These are phyloP conservation scores for Sporothrix inflata DNA, from an alignment of 2,329 filamentous ascomycete genomes.

Conservation along the genomic window DNA sequence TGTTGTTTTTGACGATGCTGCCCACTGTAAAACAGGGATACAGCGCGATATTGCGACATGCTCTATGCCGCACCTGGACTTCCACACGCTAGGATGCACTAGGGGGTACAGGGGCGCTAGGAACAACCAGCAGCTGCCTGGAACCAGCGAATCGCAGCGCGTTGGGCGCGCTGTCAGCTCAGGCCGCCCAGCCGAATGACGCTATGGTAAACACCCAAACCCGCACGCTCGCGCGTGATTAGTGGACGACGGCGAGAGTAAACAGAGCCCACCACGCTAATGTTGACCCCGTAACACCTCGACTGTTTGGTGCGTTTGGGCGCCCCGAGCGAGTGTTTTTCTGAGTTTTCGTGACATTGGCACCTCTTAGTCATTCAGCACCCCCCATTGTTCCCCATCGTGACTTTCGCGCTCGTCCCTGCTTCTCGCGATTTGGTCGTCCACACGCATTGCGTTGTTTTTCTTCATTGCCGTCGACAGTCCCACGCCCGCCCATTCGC, in stretches of 20 bases:
- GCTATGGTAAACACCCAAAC: slow-evolving; percentile 14
- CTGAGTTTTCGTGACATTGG: slow-evolving; percentile 15
- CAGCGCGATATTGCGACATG: slow-evolving; percentile 9
- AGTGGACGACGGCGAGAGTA: slow-evolving; percentile 16
- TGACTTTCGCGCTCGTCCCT: not conserved
- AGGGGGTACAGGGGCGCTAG: slow-evolving; percentile 3
- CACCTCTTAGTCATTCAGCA: slow-evolving; percentile 9
- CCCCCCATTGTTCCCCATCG: not conserved
- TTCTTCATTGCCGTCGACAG: not conserved
- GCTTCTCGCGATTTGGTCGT: not conserved
- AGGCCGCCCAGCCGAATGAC: slow-evolving; percentile 14
- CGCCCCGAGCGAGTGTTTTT: slow-evolving; percentile 12
- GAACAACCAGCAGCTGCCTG: not conserved
- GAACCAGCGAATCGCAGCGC: slow-evolving; percentile 22
- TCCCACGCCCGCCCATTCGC: not conserved
- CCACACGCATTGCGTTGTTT: not conserved
- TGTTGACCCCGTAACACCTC: slow-evolving; percentile 35
- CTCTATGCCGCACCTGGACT: not conserved
- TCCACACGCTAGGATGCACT: slow-evolving; percentile 4
- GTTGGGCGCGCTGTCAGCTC: not conserved
- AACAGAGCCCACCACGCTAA: slow-evolving; percentile 29
- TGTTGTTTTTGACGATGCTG: not conserved
- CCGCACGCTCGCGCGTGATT: slow-evolving; percentile 19
- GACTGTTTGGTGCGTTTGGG: slow-evolving; percentile 12
- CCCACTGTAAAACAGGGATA: slow-evolving; percentile 14